Evolutionary conservation across 2,329 filamentous ascomycete genomes (phyloP).

Genomic region (Aspergillus terreus): DNA sequence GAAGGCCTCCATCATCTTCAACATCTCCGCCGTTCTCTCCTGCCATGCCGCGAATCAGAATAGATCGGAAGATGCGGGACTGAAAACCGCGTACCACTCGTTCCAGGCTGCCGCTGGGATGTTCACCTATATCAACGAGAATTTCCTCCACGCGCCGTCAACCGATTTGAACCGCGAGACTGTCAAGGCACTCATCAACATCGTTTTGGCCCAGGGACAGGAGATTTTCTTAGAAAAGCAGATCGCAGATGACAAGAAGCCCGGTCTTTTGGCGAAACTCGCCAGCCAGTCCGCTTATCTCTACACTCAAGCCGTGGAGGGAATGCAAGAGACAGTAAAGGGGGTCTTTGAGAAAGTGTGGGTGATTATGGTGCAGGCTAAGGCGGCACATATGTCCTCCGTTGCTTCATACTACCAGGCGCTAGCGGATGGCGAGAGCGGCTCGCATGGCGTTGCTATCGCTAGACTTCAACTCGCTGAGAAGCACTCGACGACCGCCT

Average conservation of each 20-base stretch:
- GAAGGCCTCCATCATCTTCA: slow-evolving; percentile 99
- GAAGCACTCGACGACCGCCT: slow-evolving; percentile 71
- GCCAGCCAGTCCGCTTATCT: slow-evolving; percentile 86
- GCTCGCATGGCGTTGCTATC: slow-evolving; percentile 80
- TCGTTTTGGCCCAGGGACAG: slow-evolving; percentile 93
- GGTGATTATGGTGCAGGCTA: slow-evolving; percentile 68
- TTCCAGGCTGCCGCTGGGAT: slow-evolving; percentile 98
- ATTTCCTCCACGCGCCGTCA: slow-evolving; percentile 94
- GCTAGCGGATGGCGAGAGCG: slow-evolving; percentile 82
- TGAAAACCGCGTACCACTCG: slow-evolving; percentile 96
- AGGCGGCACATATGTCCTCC: slow-evolving; percentile 77
- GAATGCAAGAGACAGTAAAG: slow-evolving; percentile 86
- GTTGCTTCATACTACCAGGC: slow-evolving; percentile 93
- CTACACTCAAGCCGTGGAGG: slow-evolving; percentile 83
- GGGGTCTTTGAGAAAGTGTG: slow-evolving; percentile 94
- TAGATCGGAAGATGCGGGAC: slow-evolving; percentile 81
- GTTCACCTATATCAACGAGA: slow-evolving; percentile 99
- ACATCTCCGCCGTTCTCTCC: slow-evolving; percentile 94
- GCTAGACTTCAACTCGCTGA: slow-evolving; percentile 80
- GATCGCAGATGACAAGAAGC: slow-evolving; percentile 86
- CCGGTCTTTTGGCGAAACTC: slow-evolving; percentile 84
- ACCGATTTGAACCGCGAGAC: slow-evolving; percentile 95
- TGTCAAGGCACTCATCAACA: slow-evolving; percentile 85
- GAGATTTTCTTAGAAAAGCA: slow-evolving; percentile 98
- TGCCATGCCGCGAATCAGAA: slow-evolving; percentile 94